Evolutionary conservation across 2,329 filamentous ascomycete genomes (phyloP), one percentile per base, ranked within the genome.

Genomic region (Magnaporthiopsis poae): DNA sequence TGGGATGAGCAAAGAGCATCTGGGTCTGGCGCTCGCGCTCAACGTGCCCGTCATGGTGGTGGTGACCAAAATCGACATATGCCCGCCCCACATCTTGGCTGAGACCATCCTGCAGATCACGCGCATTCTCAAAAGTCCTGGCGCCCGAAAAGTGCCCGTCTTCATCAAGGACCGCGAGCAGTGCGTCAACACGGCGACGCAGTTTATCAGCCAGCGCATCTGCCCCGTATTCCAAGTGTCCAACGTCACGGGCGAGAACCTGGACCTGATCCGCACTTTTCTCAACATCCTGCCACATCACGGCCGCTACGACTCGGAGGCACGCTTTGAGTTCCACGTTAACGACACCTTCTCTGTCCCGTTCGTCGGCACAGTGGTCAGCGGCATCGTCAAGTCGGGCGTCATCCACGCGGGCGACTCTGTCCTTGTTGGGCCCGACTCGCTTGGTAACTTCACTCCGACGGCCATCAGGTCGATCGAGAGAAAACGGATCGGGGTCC

Each of bases 311-410:
- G 91, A 98, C 74, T 83, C 88, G 25, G 88, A 91, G 62, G 92
- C 91, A 0, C 89, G 93, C 0, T 96, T 98, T 70, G 95, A 98
- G 75, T 97, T 98, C 71, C 89, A 96, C 68, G 86, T 99, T 70
- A 99, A 98, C 74, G 95, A 99, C 75, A 98, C 92, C 0, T 99
- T 98, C 82, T 97, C 93, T 0, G 95, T 99, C 5, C 95, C 95
- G 2, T 96, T 96, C 76, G 92, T 96, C 0, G 95, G 95, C 15
- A 99, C 95, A 0, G 95, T 99, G 0, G 93, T 99, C 1, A 95
- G 91, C 52, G 95, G 95, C 0, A 93, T 99, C 46, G 88, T 98
- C 69, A 96, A 96, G 73, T 87, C 88, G 0, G 90, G 94, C 0
- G 88, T 96, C 1, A 86, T 96, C 21, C 95, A 98, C 74, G 86